phyloP scores from a whole-genome alignment of 495 filamentous ascomycete genomes.

The Evansstolkia leycettana region DNA sequence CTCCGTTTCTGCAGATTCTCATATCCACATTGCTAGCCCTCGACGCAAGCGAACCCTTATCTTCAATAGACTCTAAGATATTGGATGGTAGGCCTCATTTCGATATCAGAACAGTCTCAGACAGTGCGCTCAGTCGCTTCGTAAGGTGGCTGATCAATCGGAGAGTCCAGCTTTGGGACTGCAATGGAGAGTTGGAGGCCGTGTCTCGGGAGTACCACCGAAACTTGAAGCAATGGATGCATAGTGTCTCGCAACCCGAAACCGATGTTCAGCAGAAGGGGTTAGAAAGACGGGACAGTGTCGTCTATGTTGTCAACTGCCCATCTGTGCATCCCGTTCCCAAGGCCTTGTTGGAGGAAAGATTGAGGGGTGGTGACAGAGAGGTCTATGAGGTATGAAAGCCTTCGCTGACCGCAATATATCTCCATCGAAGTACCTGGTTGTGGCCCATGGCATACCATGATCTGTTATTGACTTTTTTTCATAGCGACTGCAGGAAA shows the following conservation, averaged over 20 bases:
- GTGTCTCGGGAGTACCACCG: constrained; percentile 16
- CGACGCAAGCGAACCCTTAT: constrained; percentile 5
- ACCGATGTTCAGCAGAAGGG: background rate
- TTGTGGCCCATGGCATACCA: background rate
- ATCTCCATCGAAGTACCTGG: background rate
- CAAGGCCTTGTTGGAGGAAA: constrained; percentile 10
- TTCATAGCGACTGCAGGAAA: constrained; percentile 10
- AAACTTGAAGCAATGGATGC: constrained; percentile 15
- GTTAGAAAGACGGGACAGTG: constrained; percentile 3
- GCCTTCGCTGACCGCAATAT: background rate
- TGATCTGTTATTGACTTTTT: no score
- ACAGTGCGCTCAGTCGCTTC: constrained; percentile 7
- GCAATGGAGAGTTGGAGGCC: constrained; percentile 16
- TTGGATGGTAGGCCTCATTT: constrained; percentile 11
- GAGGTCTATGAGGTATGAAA: constrained; percentile 13
- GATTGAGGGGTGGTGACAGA: constrained; percentile 8
- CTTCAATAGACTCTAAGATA: constrained; percentile 12
- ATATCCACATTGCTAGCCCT: constrained; percentile 9
- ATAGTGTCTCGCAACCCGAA: constrained; percentile 7
- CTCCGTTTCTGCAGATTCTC: constrained; percentile 11
- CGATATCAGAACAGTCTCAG: constrained; percentile 6
- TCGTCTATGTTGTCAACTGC: constrained; percentile 15
- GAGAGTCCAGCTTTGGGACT: constrained; percentile 17
- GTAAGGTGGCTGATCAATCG: constrained; percentile 18
- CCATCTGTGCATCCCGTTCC: constrained; percentile 14